phyloP scores from a whole-genome alignment of 2,329 filamentous ascomycete species.

The Fusarium penzigii region DNA sequence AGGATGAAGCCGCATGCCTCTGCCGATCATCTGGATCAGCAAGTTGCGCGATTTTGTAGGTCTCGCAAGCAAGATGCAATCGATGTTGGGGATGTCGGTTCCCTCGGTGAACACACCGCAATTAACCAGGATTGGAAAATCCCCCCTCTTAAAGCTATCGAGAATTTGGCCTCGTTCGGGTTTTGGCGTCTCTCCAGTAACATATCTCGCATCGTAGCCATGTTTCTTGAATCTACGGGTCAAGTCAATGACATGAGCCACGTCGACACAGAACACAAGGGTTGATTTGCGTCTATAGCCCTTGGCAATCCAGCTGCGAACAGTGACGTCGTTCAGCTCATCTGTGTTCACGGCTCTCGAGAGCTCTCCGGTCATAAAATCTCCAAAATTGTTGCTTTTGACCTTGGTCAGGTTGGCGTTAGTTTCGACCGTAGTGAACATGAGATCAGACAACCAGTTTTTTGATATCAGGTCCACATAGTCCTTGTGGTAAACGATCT shows the following conservation, averaged over 20 bases:
- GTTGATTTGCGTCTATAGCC: constrained; percentile 77
- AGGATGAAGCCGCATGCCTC: constrained; percentile 81
- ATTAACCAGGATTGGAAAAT: constrained; percentile 88
- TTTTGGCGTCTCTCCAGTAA: constrained; percentile 79
- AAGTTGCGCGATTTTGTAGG: constrained; percentile 93
- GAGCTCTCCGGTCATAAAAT: constrained; percentile 78
- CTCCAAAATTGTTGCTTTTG: constrained; percentile 60
- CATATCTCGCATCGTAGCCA: constrained; percentile 80
- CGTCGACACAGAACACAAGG: constrained; percentile 90
- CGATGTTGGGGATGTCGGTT: constrained; percentile 96
- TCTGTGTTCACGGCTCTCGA: constrained; percentile 81
- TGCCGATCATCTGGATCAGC: constrained; percentile 95
- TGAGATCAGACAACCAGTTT: constrained; percentile 87
- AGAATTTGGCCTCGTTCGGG: constrained; percentile 69
- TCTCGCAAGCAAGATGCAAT: constrained; percentile 84
- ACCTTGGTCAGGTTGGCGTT: constrained; percentile 77
- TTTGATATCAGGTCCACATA: constrained; percentile 73
- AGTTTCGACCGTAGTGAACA: constrained; percentile 90
- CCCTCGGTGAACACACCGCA: constrained; percentile 97
- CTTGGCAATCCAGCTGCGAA: constrained; percentile 82
- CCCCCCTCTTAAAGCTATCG: constrained; percentile 71
- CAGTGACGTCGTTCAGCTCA: constrained; percentile 78
- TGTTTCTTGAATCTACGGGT: constrained; percentile 74
- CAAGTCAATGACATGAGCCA: constrained; percentile 75
- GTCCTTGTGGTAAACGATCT: constrained; percentile 91